Base-by-base conservation (phyloP, 306 rosid species). In the Prunus padus region DNA sequence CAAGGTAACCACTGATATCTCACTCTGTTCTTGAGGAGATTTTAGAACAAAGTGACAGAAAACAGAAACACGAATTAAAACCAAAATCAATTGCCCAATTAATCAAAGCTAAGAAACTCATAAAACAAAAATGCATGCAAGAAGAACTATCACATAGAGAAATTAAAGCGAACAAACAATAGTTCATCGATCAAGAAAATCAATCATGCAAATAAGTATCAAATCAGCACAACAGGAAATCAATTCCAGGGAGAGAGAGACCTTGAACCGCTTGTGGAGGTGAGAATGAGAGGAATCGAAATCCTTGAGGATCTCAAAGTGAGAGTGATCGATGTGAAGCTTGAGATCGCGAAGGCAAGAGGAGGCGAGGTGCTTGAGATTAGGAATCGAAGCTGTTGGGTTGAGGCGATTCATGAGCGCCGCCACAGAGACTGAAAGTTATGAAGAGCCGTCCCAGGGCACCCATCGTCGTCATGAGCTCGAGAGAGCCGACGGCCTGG, bases 231-330 rank as follows among this genome's bases (percentile, higher is more conserved):
- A 70, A 47, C 22, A 25, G 28, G 11, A 62, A 4, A 62, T n/a
- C 13, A 54, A 14, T 6, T 49, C 51, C 4, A 67, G 69, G 19
- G 45, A 31, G 25, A 76, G 55, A 71, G 47, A 65, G 46, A 89
- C 98, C 98, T 92, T 94, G 72, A 86, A 84, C 50, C 95, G 94
- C 87, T 90, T 92, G 78, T 88, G 88, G 67, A 90, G 90, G 67
- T 96, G 96, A 42, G 94, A 87, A 7, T 81, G 73, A 42, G 94
- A 87, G 76, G 96, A 89, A 28, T 92, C 96, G 63, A 88, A 84
- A 47, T 94, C 93, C 79, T 88, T 90, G 80, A 92, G 69, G 67
- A 94, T 86, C 87, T 90, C 93, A 1, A 93, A 85, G 87, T 94
- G 96, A 76, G 96, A 90, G 20, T 81, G 86, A 72, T 94, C 98